Percentiles rank a stretch among this genome's conserved stretches.
Conservation (phyloP, 371 early-diverging fungal species). For the Lichtheimia corymbifera region DNA sequence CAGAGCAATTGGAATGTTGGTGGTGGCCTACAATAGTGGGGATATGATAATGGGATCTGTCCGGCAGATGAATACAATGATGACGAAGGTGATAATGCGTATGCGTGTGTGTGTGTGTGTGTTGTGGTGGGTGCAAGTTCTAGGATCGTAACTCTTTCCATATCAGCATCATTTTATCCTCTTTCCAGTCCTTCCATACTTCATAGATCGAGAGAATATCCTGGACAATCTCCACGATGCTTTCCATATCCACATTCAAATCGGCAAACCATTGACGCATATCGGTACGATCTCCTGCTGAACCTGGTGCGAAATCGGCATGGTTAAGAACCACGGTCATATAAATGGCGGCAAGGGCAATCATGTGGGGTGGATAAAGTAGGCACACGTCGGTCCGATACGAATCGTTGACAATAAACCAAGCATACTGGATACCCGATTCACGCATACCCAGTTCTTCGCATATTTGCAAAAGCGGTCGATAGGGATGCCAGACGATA, state of each 20-base stretch:
- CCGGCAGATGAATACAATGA: too few species aligned
- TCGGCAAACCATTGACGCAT: conserved; percentile 79
- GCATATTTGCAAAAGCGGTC: conserved; percentile 65
- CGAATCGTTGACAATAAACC: conserved; percentile 85
- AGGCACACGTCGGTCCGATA: conserved; percentile 78
- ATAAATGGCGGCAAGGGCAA: conserved; percentile 82
- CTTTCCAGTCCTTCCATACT: conserved; percentile 67
- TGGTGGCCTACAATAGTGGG: too few species aligned
- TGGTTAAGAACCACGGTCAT: conserved; percentile 68
- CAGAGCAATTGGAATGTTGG: too few species aligned
- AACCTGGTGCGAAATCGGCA: conserved; percentile 46
- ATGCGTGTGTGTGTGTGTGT: too few species aligned
- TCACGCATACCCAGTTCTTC: conserved; percentile 61
- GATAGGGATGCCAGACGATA: conserved; percentile 88
- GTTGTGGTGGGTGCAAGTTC: too few species aligned
- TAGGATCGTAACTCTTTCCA: conserved; percentile 37
- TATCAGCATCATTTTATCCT: conserved; percentile 49
- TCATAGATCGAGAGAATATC: conserved; percentile 68
- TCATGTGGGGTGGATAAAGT: conserved; percentile 86
- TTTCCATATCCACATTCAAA: conserved; percentile 72
- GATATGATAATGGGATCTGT: too few species aligned
- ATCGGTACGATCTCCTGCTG: conserved; percentile 51
- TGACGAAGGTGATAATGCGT: too few species aligned
- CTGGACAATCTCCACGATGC: conserved; percentile 68
- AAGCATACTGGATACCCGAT: conserved; percentile 70